phyloP scores from a whole-genome alignment of 192 early-diverging fungal genomes.

The Coemansia sp. region DNA sequence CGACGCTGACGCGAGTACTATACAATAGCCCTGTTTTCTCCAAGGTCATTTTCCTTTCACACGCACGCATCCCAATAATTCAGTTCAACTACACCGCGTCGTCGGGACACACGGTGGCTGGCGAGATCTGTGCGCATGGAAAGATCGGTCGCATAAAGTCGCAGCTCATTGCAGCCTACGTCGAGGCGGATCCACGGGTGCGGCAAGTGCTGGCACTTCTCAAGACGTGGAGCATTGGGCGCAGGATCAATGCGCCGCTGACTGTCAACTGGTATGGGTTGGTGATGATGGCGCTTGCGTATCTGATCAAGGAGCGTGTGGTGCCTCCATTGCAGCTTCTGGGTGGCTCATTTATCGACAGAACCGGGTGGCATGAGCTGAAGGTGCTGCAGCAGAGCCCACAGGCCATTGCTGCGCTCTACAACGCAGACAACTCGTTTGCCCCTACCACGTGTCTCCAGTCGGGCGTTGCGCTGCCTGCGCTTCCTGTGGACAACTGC shows the following conservation, averaged over 20 bases:
- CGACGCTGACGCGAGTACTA: neutral
- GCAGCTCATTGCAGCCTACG: slow-evolving; percentile 19
- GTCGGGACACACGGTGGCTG: slow-evolving; percentile 6
- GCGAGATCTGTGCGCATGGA: slow-evolving; percentile 39
- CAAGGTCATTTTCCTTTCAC: slow-evolving; percentile 10
- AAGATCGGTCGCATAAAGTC: slow-evolving; percentile 25
- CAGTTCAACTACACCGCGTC: slow-evolving; percentile 14
- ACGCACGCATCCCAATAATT: slow-evolving; percentile 38
- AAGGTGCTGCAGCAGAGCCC: slow-evolving; percentile 4
- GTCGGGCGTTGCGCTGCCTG: neutral
- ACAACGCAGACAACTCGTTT: neutral
- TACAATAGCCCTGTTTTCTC: neutral
- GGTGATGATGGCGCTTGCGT: slow-evolving; percentile 46
- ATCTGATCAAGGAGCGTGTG: slow-evolving; percentile 30
- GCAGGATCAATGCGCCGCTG: slow-evolving; percentile 14
- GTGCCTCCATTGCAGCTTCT: slow-evolving; percentile 46
- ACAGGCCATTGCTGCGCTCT: slow-evolving; percentile 1
- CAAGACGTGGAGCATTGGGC: slow-evolving; percentile 28
- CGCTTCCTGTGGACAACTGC: slow-evolving; percentile 11
- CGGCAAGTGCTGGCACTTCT: slow-evolving; percentile 24
- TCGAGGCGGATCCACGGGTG: slow-evolving; percentile 28
- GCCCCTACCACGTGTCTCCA: slow-evolving; percentile 6
- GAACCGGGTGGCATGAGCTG: slow-evolving; percentile 12
- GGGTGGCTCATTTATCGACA: neutral
- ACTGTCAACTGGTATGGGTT: slow-evolving; percentile 41